Percentiles rank a stretch among this genome's conserved stretches.
Evolutionary conservation across 73 alveolate species (phyloP).

Genomic region (Tetrahymena borealis): DNA sequence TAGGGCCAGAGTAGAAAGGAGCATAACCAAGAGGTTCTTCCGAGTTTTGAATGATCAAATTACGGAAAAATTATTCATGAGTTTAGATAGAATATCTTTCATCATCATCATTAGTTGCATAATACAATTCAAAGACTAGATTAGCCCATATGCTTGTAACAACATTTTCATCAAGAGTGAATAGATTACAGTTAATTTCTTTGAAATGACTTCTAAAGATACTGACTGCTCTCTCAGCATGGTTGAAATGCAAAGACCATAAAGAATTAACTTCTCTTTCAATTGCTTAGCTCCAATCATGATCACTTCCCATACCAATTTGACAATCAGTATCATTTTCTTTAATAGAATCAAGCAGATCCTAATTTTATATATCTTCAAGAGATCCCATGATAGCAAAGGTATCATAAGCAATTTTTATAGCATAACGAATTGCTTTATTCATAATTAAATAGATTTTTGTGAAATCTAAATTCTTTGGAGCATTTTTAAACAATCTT

Average conservation of each 20-base stretch:
- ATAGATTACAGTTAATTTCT: slow-evolving; percentile 7
- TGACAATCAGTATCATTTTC: slow-evolving; percentile 3
- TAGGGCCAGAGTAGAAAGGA: slow-evolving; percentile 41
- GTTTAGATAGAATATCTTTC: slow-evolving; percentile 43
- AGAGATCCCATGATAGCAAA: not conserved
- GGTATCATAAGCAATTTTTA: not conserved
- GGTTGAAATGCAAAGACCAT: slow-evolving; percentile 22
- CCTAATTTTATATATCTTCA: not conserved
- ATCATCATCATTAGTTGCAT: slow-evolving; percentile 30
- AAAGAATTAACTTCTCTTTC: not conserved
- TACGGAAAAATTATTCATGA: slow-evolving; percentile 32
- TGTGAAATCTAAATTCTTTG: not conserved
- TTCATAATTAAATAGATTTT: not conserved
- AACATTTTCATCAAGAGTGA: slow-evolving; percentile 18
- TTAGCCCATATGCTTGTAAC: slow-evolving; percentile 28
- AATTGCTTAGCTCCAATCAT: slow-evolving; percentile 22
- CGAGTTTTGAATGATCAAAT: slow-evolving; percentile 21
- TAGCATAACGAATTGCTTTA: not conserved
- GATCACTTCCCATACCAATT: slow-evolving; percentile 34
- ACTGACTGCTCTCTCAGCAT: slow-evolving; percentile 18
- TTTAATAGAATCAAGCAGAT: not conserved
- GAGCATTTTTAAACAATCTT: not conserved
- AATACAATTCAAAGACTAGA: slow-evolving; percentile 4
- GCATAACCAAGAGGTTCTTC: slow-evolving; percentile 45
- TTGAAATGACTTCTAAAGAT: not conserved